Evolutionary conservation across 441 rosid species (phyloP).

Genomic region (Populus hybrid): DNA sequence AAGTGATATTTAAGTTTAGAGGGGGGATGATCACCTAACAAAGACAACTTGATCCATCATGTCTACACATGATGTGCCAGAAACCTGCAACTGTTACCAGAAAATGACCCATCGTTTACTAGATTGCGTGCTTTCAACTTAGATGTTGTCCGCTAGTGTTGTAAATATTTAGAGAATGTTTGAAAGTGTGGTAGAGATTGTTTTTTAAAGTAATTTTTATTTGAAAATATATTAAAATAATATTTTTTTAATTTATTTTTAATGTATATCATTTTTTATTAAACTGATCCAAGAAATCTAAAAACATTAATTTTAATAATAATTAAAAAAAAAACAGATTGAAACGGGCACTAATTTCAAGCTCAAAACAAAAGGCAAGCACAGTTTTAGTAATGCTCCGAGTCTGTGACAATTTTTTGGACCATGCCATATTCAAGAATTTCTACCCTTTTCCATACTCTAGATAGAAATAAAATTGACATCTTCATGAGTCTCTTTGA

Average conservation of each 20-base stretch:
- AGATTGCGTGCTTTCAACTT: neutral
- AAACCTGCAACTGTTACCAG: neutral
- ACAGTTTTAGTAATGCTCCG: neutral
- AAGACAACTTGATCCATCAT: neutral
- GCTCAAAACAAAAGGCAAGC: neutral
- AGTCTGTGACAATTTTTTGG: neutral
- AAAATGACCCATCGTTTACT: neutral
- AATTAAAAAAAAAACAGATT: too few relatives aligned
- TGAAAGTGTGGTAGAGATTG: rapidly evolving
- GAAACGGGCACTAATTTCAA: neutral
- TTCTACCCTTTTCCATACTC: neutral
- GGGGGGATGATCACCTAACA: neutral
- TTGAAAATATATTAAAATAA: too few relatives aligned
- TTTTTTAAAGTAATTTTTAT: too few relatives aligned
- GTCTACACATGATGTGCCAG: neutral
- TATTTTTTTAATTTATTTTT: too few relatives aligned
- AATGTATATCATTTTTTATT: too few relatives aligned
- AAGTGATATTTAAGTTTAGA: neutral
- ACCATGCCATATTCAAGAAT: neutral
- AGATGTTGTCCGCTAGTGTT: too few relatives aligned
- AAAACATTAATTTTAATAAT: too few relatives aligned
- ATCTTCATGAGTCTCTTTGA: neutral
- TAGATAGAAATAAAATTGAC: neutral
- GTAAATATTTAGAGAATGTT: too few relatives aligned
- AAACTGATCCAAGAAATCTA: too few relatives aligned